Evolutionary conservation across 768 basidiomycete species (phyloP), one percentile per base, ranked within the genome.

Genomic region (Podaxis pistillaris): DNA sequence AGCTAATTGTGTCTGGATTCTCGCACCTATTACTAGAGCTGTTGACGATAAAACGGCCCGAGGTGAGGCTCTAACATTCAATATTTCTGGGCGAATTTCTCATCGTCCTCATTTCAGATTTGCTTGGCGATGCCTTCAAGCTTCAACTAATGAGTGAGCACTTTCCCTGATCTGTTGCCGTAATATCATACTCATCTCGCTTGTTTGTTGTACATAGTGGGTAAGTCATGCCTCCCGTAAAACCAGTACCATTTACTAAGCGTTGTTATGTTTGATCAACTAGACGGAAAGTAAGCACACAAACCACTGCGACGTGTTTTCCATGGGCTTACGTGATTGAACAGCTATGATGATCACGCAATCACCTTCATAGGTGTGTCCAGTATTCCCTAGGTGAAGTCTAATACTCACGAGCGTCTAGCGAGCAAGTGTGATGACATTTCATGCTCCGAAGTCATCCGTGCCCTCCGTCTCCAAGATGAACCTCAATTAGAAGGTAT

Each of bases 381-480:
- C 41, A 1, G 19, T 49, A 26, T 37, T 44, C 36, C 22, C 17
- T 22, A 28, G 15, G 9, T 46, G n/a, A 8, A 37, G 1, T 11
- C 53, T 26, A 46, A 38, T 58, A 58, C 58, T 54, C 26, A 50
- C 30, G 33, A 44, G 28, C 11, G 44, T 59, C 9, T 62, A 84
- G 86, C 86, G 6, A 84, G 81, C 65, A 87, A 88, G 70, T 84
- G 83, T 60, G 86, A 88, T 59, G 86, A 88, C 64, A 80, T 88
- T 13, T 85, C 84, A 12, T 85, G 83, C 58, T 81, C 81, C 0
- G 86, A 87, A 65, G 79, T 86, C 44, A 81, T 86, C 53, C 70
- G 70, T 8, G 79, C 82, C 0, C 75, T 88, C 50, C 66, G 73
- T 24, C 77, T 87, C 4, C 79, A 82, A 2, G 81, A 84, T 56